Evolutionary conservation across 352 stramenopile species (phyloP), one percentile per base, ranked within the genome.

Genomic region (Phytophthora chlamydospora): DNA sequence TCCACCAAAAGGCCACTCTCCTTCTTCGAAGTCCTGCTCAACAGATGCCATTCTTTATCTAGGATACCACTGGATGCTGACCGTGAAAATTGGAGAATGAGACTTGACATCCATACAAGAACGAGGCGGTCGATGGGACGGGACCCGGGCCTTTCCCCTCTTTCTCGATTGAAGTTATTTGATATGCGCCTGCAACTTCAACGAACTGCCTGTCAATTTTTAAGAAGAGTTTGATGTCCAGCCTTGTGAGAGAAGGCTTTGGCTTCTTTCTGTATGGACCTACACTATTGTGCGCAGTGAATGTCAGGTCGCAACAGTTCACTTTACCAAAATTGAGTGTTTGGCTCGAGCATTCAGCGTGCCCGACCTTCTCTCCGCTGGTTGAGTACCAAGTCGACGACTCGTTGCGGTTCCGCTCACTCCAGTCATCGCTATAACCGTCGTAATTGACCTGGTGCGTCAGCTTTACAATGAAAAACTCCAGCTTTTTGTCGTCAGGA

Each of bases 381-480:
- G 10, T 41, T 29, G 40, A 38, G 21, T 42, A 51, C 45, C 24
- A 50, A 39, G 16, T 29, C 10, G 56, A 44, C 14, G n/a, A 44
- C 16, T 63, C 45, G 21, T 35, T 31, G 3, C 54, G 32, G 13
- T 43, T n/a, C 13, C 45, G 8, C 17, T 62, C 44, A 35, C 40
- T 14, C 44, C 44, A 54, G 14, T 21, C 13, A 16, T 33, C 11
- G n/a, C 27, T 24, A 24, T 24, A 1, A 24, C 21, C 48, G 38
- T 11, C 27, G 46, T 27, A 49, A 34, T 55, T 11, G 6, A 49
- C 16, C n/a, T 44, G 6, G 24, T 56, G 49, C 5, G 38, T 41
- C 2, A 63, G 44, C 17, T 55, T 24, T 3, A 45, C 55, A 27
- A 56, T 50, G 44, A 49, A 63, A 39, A 56, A 56, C 1, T 17